Conservation (phyloP, 306 rosid genomes). For the Elaeagnus macrophylla region DNA sequence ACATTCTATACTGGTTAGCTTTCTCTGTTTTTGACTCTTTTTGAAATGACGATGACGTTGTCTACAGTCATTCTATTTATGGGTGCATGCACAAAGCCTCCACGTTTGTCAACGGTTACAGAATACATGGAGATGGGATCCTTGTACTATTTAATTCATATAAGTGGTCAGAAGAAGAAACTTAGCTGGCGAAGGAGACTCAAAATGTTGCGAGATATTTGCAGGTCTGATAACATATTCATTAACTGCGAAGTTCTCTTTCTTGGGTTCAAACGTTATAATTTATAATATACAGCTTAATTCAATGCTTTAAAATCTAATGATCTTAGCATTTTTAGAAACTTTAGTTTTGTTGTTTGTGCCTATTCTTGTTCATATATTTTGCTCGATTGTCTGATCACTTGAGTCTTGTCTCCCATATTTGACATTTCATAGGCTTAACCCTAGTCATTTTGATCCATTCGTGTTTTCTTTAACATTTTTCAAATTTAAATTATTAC, state of each 20-base stretch:
- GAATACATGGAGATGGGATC: slow-evolving; percentile 98
- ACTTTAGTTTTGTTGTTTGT: too few relatives aligned
- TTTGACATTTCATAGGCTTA: too few relatives aligned
- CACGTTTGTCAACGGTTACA: slow-evolving; percentile 91
- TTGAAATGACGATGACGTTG: slow-evolving; percentile 17
- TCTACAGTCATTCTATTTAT: slow-evolving; percentile 92
- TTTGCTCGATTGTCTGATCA: too few relatives aligned
- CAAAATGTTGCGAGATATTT: slow-evolving; percentile 83
- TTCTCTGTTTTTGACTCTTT: slow-evolving; percentile 14
- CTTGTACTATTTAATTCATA: slow-evolving; percentile 78
- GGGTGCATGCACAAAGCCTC: slow-evolving; percentile 96
- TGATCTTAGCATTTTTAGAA: too few relatives aligned
- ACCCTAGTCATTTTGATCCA: too few relatives aligned
- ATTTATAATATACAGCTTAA: not conserved
- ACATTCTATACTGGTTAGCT: slow-evolving; percentile 11
- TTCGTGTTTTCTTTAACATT: too few relatives aligned
- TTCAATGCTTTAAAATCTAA: not conserved
- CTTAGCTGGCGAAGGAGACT: slow-evolving; percentile 82
- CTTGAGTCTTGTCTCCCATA: too few relatives aligned
- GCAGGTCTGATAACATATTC: slow-evolving; percentile 47
- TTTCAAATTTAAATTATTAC: too few relatives aligned
- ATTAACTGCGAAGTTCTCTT: slow-evolving; percentile 7
- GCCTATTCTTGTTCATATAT: too few relatives aligned
- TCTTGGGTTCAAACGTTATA: slow-evolving; percentile 9
- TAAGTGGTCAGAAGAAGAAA: slow-evolving; percentile 84